Evolutionary conservation across 2,329 filamentous ascomycete genomes (phyloP).

Genomic region (Hypocrella siamensis): DNA sequence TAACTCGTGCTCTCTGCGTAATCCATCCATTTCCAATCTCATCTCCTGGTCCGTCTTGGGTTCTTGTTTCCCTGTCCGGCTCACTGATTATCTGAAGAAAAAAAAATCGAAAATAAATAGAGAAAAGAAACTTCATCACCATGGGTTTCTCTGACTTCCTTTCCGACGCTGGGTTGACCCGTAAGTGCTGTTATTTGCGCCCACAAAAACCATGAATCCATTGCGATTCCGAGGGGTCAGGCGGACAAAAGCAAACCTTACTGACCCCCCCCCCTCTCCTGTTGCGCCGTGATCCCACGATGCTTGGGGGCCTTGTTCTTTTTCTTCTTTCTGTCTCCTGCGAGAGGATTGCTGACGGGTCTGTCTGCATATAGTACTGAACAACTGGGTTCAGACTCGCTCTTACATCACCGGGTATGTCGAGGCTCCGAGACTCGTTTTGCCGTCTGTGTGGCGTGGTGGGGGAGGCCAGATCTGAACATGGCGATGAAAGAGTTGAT

Average conservation of each 20-base stretch:
- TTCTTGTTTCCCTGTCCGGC: not conserved
- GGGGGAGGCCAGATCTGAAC: not conserved
- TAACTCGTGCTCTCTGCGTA: not conserved
- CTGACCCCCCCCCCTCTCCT: no score
- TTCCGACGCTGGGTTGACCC: conserved; percentile 40
- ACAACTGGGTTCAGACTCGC: conserved; percentile 54
- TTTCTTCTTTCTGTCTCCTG: not conserved
- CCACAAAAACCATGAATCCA: not conserved
- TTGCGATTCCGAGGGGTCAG: not conserved
- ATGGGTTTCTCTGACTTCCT: conserved; percentile 55
- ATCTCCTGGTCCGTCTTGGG: not conserved
- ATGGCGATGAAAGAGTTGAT: no score
- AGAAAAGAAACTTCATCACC: conserved; percentile 9
- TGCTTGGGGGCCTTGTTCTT: no score
- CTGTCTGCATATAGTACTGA: conserved; percentile 34
- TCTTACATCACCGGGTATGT: conserved; percentile 70
- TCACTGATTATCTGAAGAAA: not conserved
- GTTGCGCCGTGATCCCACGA: not conserved
- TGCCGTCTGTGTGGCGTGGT: not conserved
- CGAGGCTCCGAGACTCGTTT: not conserved
- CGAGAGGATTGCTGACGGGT: not conserved
- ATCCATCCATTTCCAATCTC: conserved; percentile 1
- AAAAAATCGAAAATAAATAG: not conserved
- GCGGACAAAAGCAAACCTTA: not conserved
- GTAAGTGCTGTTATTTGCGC: conserved; percentile 7